These are phyloP conservation scores for Wickerhamiella siamensis DNA, from an alignment of 805 yeast genomes.

Conservation along the genomic window DNA sequence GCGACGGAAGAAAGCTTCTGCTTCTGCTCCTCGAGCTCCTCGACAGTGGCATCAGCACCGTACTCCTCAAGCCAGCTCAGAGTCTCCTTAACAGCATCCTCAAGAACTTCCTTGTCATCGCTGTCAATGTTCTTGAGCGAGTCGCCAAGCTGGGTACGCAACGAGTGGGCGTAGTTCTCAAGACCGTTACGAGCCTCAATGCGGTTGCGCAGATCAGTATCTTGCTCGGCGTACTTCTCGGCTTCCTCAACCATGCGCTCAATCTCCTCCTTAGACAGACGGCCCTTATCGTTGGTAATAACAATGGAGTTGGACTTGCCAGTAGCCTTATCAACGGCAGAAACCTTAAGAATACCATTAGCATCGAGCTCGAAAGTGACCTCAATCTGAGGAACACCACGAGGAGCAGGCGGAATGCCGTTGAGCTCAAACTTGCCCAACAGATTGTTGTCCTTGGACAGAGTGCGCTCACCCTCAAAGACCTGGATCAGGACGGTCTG, in stretches of 20 bases:
- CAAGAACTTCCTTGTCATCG: slow-evolving; percentile 79
- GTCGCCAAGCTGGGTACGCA: slow-evolving; percentile 53
- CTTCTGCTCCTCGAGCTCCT: slow-evolving; percentile 87
- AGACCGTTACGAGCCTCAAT: slow-evolving; percentile 77
- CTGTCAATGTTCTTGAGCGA: slow-evolving; percentile 40
- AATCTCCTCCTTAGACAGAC: slow-evolving; percentile 84
- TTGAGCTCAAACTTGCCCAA: slow-evolving; percentile 77
- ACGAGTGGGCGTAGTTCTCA: slow-evolving; percentile 76
- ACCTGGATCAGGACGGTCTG: slow-evolving; percentile 91
- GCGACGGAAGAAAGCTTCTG: slow-evolving; percentile 69
- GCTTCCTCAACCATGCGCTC: slow-evolving; percentile 98
- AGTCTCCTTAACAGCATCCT: slow-evolving; percentile 77
- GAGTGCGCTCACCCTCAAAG: slow-evolving; percentile 90
- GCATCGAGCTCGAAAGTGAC: slow-evolving; percentile 82
- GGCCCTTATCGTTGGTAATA: slow-evolving; percentile 86
- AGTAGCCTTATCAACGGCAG: slow-evolving; percentile 86
- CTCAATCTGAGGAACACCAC: slow-evolving; percentile 84
- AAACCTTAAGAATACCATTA: slow-evolving; percentile 72
- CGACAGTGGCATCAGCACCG: slow-evolving; percentile 73
- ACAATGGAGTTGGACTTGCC: slow-evolving; percentile 86
- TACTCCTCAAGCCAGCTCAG: slow-evolving; percentile 80
- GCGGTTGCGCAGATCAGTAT: slow-evolving; percentile 66
- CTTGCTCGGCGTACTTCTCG: slow-evolving; percentile 86
- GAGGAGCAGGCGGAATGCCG: slow-evolving; percentile 82
- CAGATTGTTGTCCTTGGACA: slow-evolving; percentile 84